phyloP scores from a whole-genome alignment of 2,329 filamentous ascomycete genomes.

The Zymoseptoria tritici region DNA sequence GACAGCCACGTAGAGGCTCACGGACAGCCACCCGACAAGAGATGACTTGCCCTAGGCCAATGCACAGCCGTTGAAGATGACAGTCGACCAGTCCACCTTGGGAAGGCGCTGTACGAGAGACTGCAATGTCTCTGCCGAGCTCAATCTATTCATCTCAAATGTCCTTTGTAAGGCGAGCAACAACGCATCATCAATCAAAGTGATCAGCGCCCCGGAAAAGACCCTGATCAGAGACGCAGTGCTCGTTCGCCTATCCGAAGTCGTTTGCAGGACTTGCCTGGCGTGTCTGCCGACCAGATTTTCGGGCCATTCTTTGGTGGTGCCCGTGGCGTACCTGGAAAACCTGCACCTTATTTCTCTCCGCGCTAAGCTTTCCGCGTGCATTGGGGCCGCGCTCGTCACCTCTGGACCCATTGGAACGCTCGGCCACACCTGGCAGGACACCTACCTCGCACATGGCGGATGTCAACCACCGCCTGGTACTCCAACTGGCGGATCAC shows the following conservation, averaged over 20 bases:
- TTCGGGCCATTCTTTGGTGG: neutral
- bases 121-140: neutral
- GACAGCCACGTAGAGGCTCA: neutral
- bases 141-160: neutral
- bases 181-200: neutral
- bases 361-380: neutral
- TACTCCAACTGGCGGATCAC: neutral
- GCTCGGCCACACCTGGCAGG: neutral
- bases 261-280: neutral
- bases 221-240: neutral
- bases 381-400: neutral
- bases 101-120: neutral
- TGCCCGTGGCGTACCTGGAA: neutral
- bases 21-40: neutral
- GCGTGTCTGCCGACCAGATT: neutral
- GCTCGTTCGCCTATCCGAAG: neutral
- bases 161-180: neutral
- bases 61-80: neutral
- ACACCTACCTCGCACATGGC: neutral
- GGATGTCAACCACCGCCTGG: neutral
- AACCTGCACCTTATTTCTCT: neutral
- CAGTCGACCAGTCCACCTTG: too few relatives aligned
- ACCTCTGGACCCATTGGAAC: neutral
- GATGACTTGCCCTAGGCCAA: neutral
- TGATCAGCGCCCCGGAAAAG: neutral